Base-by-base conservation (phyloP, 371 early-diverging fungal species). In the Mucor velutinosus region DNA sequence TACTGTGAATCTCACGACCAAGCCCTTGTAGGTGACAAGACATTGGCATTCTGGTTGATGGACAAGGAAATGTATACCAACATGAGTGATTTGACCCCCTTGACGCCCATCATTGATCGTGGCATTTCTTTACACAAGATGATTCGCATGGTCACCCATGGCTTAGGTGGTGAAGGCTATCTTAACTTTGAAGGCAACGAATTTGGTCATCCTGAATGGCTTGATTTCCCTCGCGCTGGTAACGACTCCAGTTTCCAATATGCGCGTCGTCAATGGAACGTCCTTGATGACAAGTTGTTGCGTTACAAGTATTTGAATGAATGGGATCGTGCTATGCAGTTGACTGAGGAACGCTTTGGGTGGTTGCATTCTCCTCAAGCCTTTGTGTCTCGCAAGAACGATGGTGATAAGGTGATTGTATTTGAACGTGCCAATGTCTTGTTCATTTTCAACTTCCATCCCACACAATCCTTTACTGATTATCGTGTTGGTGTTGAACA, bases 201-300 rank as follows among this genome's bases (percentile, higher is more conserved):
- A 73, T 98, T 98, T 84, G 98, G 98, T 0, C 97, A 98, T 70
- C 98, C 98, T 14, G 98, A 98, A 79, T 98, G 98, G 98, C 89
- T 98, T 19, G 98, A 98, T 78, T 98, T 98, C 73, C 98, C 98
- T 61, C 92, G 98, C 21, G 92, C 80, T 27, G 98, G 97, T 67
- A 98, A 98, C 81, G 79, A 86, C 49, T 85, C 86, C n/a, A 92
- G 92, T 60, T 97, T 94, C 87, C 96, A 96, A 76, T 95, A 97
- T 76, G 95, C 95, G 15, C 89, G 97, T 41, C 92, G 97, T 19
- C 97, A 98, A 80, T 97, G 91, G 92, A 94, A 95, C 65, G 86
- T 98, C 30, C 83, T 92, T 21, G 94, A 95, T 67, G 97, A 98
- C 74, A 39, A 84, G 0, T 71, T 93, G 58, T 81, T 98, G 59